Percentiles rank a stretch among this genome's conserved stretches.
Conservation (phyloP, 2,329 filamentous ascomycete species). For the Cryphonectria parasitica region DNA sequence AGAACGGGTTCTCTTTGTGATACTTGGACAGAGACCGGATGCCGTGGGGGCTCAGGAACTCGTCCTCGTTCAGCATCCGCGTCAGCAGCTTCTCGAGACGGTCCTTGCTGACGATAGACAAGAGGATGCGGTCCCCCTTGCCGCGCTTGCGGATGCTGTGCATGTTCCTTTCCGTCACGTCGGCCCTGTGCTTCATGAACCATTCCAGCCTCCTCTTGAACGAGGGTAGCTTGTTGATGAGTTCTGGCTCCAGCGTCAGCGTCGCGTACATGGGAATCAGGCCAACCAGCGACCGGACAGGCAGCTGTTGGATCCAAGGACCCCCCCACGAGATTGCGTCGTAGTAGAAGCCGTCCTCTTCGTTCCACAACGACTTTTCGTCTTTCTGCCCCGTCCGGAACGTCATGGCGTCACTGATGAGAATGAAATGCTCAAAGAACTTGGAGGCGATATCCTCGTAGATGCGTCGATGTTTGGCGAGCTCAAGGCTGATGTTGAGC, state of each 20-base stretch:
- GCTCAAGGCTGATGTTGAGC: conserved; percentile 93
- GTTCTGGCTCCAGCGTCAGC: conserved; percentile 87
- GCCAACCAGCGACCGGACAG: conserved; percentile 88
- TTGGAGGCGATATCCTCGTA: conserved; percentile 98
- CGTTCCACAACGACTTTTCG: conserved; percentile 92
- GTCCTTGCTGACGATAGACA: conserved; percentile 91
- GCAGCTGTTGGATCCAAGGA: conserved; percentile 90
- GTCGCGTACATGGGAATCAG: conserved; percentile 93
- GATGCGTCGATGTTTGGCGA: conserved; percentile 91
- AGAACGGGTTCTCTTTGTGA: conserved; percentile 87
- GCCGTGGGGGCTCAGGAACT: conserved; percentile 88
- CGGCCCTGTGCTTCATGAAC: conserved; percentile 87
- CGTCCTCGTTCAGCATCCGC: conserved; percentile 91
- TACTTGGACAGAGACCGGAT: conserved; percentile 91
- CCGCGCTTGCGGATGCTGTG: conserved; percentile 89
- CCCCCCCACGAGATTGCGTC: conserved; percentile 97
- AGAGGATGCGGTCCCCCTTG: conserved; percentile 83
- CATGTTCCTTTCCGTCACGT: conserved; percentile 91
- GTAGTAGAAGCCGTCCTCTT: conserved; percentile 97
- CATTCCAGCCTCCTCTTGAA: conserved; percentile 94
- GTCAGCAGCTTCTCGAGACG: conserved; percentile 86
- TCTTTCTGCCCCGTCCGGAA: conserved; percentile 71
- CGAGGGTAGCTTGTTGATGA: conserved; percentile 86
- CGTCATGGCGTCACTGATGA: conserved; percentile 97
- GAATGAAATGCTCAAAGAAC: conserved; percentile 98